A percentile compares a stretch with the other conserved stretches of the same genome.
Evolutionary conservation across 768 basidiomycete genomes (phyloP).

Genomic region (Roridomyces roridus): DNA sequence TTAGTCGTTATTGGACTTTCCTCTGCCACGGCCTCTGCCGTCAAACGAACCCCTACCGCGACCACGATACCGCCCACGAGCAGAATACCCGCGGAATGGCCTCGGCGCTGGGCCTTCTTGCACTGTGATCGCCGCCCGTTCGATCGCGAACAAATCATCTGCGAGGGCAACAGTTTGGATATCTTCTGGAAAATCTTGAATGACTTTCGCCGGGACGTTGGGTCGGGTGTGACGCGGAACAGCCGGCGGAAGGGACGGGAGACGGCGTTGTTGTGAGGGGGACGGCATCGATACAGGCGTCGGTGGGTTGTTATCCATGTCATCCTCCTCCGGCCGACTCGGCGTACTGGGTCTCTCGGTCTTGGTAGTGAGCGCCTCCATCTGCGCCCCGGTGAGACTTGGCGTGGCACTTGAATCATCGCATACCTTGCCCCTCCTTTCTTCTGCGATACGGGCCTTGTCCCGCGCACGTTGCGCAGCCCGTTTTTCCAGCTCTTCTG

Average conservation of each 20-base stretch:
- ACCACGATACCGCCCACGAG: slow-evolving; percentile 20
- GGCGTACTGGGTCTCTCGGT: slow-evolving; percentile 6
- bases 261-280: slow-evolving; percentile 22
- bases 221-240: slow-evolving; percentile 20
- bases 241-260: slow-evolving; percentile 4
- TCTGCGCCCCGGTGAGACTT: neutral
- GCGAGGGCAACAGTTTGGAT: slow-evolving; percentile 20
- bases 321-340: neutral
- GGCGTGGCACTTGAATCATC: no score
- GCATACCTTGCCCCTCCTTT: slow-evolving; percentile 27
- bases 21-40: slow-evolving; percentile 22
- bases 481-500: slow-evolving; percentile 30
- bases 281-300: slow-evolving; percentile 29
- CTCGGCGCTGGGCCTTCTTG: neutral
- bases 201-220: slow-evolving; percentile 5
- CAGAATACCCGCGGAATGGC: neutral
- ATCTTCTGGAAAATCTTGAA: slow-evolving; percentile 11
- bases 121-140: neutral
- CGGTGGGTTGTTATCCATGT: slow-evolving; percentile 23
- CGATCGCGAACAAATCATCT: slow-evolving; percentile 21
- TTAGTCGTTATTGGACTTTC: slow-evolving; percentile 1
- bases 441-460: slow-evolving; percentile 37
- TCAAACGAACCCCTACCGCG: slow-evolving; percentile 14
- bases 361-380: neutral
- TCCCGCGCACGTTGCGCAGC: slow-evolving; percentile 46